phyloP scores from a whole-genome alignment of 768 basidiomycete species.

The Pisolithus tinctorius region DNA sequence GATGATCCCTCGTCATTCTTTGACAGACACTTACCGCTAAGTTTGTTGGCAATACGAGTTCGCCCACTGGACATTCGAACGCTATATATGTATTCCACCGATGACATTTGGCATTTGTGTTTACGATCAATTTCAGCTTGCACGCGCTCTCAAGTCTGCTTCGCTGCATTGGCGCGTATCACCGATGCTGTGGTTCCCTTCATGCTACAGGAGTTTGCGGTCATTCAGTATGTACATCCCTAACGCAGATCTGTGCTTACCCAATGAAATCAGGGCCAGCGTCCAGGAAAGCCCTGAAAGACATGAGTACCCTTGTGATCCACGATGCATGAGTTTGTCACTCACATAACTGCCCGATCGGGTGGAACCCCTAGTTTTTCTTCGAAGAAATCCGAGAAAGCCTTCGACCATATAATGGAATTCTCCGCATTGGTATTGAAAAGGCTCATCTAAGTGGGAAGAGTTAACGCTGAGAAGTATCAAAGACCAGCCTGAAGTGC shows the following conservation, averaged over 20 bases:
- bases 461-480: background rate
- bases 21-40: too few species aligned
- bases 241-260: slow-evolving; percentile 7
- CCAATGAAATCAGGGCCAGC: slow-evolving; percentile 19
- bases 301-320: background rate
- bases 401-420: slow-evolving; percentile 50
- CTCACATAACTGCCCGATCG: slow-evolving; percentile 57
- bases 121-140: too few species aligned
- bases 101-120: too few species aligned
- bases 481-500: slow-evolving; percentile 16
- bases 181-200: slow-evolving; percentile 9
- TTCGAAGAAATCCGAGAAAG: slow-evolving; percentile 48
- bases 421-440: slow-evolving; percentile 41
- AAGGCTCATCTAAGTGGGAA: slow-evolving; percentile 44
- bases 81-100: too few species aligned
- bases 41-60: too few species aligned
- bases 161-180: background rate
- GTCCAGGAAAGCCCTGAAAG: slow-evolving; percentile 19
- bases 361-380: slow-evolving; percentile 43
- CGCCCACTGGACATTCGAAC: too few species aligned
- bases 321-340: background rate
- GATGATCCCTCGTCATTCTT: too few species aligned
- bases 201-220: slow-evolving; percentile 1
- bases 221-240: background rate
- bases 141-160: background rate